Conservation (phyloP, 2,329 filamentous ascomycete species). For the Aspergillus pseudoviridinutans region DNA sequence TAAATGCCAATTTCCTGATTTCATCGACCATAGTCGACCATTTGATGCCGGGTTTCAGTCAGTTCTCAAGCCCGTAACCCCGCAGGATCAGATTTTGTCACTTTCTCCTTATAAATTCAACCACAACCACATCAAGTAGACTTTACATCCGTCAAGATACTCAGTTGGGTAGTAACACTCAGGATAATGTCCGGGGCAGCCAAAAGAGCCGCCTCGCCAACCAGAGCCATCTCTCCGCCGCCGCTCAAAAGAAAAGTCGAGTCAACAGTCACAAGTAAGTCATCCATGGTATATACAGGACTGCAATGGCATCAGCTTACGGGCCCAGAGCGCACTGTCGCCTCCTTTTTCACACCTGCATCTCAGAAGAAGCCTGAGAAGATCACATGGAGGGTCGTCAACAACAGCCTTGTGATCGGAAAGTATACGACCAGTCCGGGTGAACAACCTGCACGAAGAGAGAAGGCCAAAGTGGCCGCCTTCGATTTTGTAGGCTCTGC, state of each 20-base stretch:
- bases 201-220: constrained; percentile 36
- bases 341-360: constrained; percentile 81
- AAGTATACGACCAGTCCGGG: constrained; percentile 53
- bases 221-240: constrained; percentile 53
- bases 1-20: background rate
- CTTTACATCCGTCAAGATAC: constrained; percentile 1
- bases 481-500: constrained; percentile 44
- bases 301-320: background rate
- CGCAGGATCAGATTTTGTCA: background rate
- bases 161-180: constrained; percentile 5
- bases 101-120: background rate
- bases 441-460: constrained; percentile 5
- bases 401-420: constrained; percentile 71
- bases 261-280: constrained; percentile 52
- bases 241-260: constrained; percentile 53
- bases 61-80: background rate
- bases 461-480: constrained; percentile 37
- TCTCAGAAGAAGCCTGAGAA: constrained; percentile 80
- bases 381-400: constrained; percentile 64
- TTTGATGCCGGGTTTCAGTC: background rate
- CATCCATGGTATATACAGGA: background rate
- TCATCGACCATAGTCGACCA: background rate
- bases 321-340: constrained; percentile 52
- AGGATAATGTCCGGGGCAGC: constrained; percentile 25
- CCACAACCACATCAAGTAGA: background rate